phyloP scores from a whole-genome alignment of 441 rosid species.

The Flueggea neowawraea region DNA sequence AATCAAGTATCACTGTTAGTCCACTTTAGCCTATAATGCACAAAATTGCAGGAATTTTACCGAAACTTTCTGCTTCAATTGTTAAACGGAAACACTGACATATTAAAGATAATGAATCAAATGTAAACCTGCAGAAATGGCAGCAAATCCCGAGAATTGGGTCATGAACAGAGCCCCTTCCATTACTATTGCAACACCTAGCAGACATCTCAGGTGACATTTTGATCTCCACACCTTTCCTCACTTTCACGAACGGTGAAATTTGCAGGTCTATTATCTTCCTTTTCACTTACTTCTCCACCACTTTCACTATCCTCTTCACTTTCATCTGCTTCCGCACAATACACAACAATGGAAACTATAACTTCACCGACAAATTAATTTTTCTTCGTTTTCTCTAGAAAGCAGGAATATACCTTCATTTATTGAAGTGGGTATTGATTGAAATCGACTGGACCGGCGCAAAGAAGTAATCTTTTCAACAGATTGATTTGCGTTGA shows the following conservation, averaged over 20 bases:
- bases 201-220: slow-evolving; percentile 35
- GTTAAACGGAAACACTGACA: too few relatives aligned
- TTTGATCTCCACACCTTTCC: slow-evolving; percentile 4
- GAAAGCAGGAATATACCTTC: neutral
- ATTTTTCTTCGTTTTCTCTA: neutral
- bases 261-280: slow-evolving; percentile 29
- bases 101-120: neutral
- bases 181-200: slow-evolving; percentile 33
- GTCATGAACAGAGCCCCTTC: slow-evolving; percentile 33
- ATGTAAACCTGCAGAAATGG: slow-evolving; percentile 44
- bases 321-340: slow-evolving; percentile 8
- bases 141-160: slow-evolving; percentile 41
- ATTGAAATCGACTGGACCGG: slow-evolving; percentile 14
- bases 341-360: neutral
- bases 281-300: neutral
- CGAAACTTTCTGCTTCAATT: too few relatives aligned
- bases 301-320: slow-evolving; percentile 2
- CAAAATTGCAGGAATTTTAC: too few relatives aligned
- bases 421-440: neutral
- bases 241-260: slow-evolving; percentile 21
- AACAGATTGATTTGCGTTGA: neutral
- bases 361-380: too few relatives aligned
- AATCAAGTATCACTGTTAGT: too few relatives aligned
- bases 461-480: slow-evolving; percentile 1
- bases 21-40: too few relatives aligned